phyloP scores from a whole-genome alignment of 2,329 filamentous ascomycete species.

The Paracoccidioides lutzii region DNA sequence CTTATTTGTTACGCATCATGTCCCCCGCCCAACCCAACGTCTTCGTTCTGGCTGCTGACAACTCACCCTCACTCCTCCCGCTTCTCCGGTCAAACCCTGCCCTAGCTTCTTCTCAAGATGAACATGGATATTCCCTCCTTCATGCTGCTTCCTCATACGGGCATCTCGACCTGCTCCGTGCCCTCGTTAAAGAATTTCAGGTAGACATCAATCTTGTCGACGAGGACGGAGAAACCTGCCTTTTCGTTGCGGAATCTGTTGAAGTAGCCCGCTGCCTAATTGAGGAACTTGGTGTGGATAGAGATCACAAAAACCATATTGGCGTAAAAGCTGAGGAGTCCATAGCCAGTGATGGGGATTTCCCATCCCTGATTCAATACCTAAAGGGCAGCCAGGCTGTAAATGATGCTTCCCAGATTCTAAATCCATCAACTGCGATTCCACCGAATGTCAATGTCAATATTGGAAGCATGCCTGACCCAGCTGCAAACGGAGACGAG shows the following conservation, averaged over 20 bases:
- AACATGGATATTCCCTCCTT: slow-evolving; percentile 84
- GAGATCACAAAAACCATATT: slow-evolving; percentile 53
- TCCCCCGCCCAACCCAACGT: slow-evolving; percentile 39
- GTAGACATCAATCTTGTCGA: slow-evolving; percentile 73
- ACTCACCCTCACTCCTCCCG: slow-evolving; percentile 57
- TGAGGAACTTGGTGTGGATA: slow-evolving; percentile 65
- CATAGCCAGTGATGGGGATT: slow-evolving; percentile 66
- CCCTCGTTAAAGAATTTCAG: slow-evolving; percentile 60
- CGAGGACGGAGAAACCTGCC: slow-evolving; percentile 84
- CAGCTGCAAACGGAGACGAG: slow-evolving; percentile 40
- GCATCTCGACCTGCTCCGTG: slow-evolving; percentile 65
- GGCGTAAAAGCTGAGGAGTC: slow-evolving; percentile 71
- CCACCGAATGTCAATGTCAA: slow-evolving; percentile 68
- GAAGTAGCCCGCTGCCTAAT: slow-evolving; percentile 67
- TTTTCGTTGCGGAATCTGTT: slow-evolving; percentile 79
- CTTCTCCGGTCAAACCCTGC: slow-evolving; percentile 61
- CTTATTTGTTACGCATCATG: neutral
- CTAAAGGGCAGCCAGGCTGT: slow-evolving; percentile 35
- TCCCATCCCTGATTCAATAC: slow-evolving; percentile 61
- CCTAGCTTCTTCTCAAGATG: slow-evolving; percentile 71
- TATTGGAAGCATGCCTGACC: slow-evolving; percentile 58
- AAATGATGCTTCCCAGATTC: slow-evolving; percentile 19
- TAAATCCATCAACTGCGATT: slow-evolving; percentile 45
- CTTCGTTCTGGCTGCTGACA: slow-evolving; percentile 70
- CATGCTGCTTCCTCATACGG: slow-evolving; percentile 91